A percentile compares a stretch with the other conserved stretches of the same genome.
Conservation (phyloP, 768 basidiomycete genomes). For the Strobilomyces dryophilus region DNA sequence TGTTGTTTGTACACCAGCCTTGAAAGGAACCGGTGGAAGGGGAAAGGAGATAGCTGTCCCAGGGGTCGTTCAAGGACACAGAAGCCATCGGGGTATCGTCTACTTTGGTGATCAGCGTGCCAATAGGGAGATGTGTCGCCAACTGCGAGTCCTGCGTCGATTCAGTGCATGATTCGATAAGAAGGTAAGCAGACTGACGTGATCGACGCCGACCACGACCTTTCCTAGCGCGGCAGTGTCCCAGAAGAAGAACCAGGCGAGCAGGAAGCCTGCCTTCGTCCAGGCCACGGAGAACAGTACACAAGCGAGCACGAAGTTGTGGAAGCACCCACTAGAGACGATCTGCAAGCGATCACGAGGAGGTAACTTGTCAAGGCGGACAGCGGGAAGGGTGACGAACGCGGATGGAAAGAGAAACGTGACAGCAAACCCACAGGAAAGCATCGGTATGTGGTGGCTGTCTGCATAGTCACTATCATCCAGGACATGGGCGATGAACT, state of each 20-base stretch:
- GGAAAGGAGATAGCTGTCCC: conserved; percentile 44
- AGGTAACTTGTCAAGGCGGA: conserved; percentile 36
- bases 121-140: conserved; percentile 47
- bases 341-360: conserved; percentile 50
- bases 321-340: conserved; percentile 70
- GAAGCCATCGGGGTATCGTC: conserved; percentile 55
- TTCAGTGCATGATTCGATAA: conserved; percentile 3
- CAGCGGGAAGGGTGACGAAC: conserved; percentile 59
- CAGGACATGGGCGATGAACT: conserved; percentile 22
- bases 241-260: conserved; percentile 41
- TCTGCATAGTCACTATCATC: not conserved
- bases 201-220: conserved; percentile 51
- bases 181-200: conserved; percentile 37
- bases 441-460: conserved; percentile 64
- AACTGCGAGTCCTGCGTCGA: conserved; percentile 56
- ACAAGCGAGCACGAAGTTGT: conserved; percentile 64
- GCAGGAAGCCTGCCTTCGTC: conserved; percentile 23
- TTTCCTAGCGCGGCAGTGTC: conserved; percentile 51
- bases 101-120: conserved; percentile 57
- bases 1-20: conserved; percentile 63
- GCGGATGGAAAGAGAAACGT: conserved; percentile 67
- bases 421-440: conserved; percentile 57
- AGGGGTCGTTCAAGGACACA: conserved; percentile 30
- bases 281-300: conserved; percentile 39
- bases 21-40: conserved; percentile 11